A percentile compares a stretch with the other conserved stretches of the same genome.
Conservation (phyloP, 345 rosid genomes). For the Brassica nigra region DNA sequence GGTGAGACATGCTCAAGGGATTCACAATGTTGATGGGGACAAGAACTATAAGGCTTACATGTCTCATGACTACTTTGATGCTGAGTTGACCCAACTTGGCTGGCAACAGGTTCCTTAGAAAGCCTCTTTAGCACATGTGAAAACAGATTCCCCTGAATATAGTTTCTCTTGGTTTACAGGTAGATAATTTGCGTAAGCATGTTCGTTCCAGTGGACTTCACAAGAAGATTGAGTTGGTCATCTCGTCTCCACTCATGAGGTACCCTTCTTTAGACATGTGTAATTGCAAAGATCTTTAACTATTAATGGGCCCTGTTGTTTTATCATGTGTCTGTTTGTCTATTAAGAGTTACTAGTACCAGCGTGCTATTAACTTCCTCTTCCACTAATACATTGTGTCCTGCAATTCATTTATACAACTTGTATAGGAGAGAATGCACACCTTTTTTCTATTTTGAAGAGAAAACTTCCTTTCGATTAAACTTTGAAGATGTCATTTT, state of each 20-base stretch:
- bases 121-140: not conserved
- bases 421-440: too few relatives aligned
- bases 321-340: not conserved
- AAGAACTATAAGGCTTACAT: constrained; percentile 80
- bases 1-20: constrained; percentile 99
- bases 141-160: not conserved
- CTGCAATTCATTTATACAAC: not conserved
- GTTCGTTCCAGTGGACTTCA: constrained; percentile 70
- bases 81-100: constrained; percentile 84
- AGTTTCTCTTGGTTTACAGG: constrained; percentile 49
- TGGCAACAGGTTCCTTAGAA: constrained; percentile 71
- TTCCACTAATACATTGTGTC: not conserved
- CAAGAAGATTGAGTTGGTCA: constrained; percentile 80
- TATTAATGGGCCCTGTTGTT: not conserved
- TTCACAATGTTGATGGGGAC: constrained; percentile 96
- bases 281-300: not conserved
- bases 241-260: constrained; percentile 84
- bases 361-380: not conserved
- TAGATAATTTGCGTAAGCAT: constrained; percentile 84
- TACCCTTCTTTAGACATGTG: constrained; percentile 32
- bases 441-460: too few relatives aligned
- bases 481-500: not conserved
- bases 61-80: constrained; percentile 89
- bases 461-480: not conserved
- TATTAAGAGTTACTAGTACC: not conserved